A percentile compares a stretch with the other conserved stretches of the same genome.
Conservation (phyloP, 2,329 filamentous ascomycete genomes). For the Aspergillus piperis region DNA sequence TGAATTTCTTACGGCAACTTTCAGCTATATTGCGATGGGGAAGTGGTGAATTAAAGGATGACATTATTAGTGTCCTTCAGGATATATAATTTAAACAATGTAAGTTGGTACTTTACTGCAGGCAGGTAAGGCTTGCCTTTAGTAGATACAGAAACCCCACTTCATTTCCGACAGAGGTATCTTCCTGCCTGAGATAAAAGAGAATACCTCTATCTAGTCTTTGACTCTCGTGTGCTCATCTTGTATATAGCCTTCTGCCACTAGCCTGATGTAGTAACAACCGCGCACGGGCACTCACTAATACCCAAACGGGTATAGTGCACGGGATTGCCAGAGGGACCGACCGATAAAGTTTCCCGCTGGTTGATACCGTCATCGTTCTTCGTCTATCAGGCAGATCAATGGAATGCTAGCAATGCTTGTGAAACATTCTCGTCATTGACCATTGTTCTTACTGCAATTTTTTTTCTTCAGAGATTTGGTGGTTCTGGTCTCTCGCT, state of each 20-base stretch:
- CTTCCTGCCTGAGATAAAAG: too few species aligned
- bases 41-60: background rate
- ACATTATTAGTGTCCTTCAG: too few species aligned
- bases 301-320: background rate
- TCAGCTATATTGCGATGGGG: slow-evolving; percentile 10
- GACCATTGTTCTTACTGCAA: background rate
- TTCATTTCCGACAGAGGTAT: too few species aligned
- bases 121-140: too few species aligned
- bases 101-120: too few species aligned
- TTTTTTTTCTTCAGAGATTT: background rate
- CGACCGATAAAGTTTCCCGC: background rate
- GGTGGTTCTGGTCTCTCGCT: background rate
- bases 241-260: too few species aligned
- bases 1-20: slow-evolving; percentile 9
- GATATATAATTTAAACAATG: too few species aligned
- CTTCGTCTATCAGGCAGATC: background rate
- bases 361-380: background rate
- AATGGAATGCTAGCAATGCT: background rate
- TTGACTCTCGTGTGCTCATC: too few species aligned
- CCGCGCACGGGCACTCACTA: background rate
- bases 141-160: too few species aligned
- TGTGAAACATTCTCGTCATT: background rate
- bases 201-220: too few species aligned
- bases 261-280: too few species aligned
- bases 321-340: slow-evolving; percentile 8